Base-by-base conservation (phyloP, 75 land plant genomes). In the Isoetes taiwanensis region DNA sequence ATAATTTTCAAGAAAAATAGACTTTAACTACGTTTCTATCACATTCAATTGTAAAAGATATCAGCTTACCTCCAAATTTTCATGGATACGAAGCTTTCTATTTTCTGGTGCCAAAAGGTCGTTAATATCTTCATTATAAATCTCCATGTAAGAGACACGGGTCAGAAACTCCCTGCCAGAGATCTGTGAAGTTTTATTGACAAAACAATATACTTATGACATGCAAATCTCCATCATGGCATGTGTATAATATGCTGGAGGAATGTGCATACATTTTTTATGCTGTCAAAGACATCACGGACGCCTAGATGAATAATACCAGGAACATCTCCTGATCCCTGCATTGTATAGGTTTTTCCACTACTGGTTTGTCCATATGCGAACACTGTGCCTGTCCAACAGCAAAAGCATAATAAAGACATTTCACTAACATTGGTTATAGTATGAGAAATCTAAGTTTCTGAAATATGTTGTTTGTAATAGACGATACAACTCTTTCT, bases 351-450 rank as follows among this genome's bases (percentile, higher is more conserved):
- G 0, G 99, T 94, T 66, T 94, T 94, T 0, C 99, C 99, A 76
- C 99, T 94, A 71, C 99, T 94, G 28, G 99, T 94, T 59, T 94
- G 99, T 34, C 99, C 99, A 74, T 94, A 94, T 0, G 99, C 99
- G 66, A 94, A 88, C 25, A 78, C 90, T 35, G 99, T 94, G 33
- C 99, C 99, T 94, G 67, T 56, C 72, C 35, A 11, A 32, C 11
- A 64, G 63, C 4, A 28, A 26, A 64, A 62, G n/a, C n/a, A n/a
- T n/a, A n/a, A n/a, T n/a, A n/a, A n/a, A n/a, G n/a, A n/a, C n/a
- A n/a, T n/a, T n/a, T n/a, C n/a, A n/a, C n/a, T n/a, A n/a, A n/a
- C n/a, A n/a, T n/a, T n/a, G n/a, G n/a, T n/a, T n/a, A n/a, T n/a
- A n/a, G n/a, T n/a, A n/a, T n/a, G n/a, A n/a, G n/a, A n/a, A n/a